A percentile compares a stretch with the other conserved stretches of the same genome.
Evolutionary conservation across 208 protist genomes (phyloP).

Genomic region (Acanthamoeba royreba): DNA sequence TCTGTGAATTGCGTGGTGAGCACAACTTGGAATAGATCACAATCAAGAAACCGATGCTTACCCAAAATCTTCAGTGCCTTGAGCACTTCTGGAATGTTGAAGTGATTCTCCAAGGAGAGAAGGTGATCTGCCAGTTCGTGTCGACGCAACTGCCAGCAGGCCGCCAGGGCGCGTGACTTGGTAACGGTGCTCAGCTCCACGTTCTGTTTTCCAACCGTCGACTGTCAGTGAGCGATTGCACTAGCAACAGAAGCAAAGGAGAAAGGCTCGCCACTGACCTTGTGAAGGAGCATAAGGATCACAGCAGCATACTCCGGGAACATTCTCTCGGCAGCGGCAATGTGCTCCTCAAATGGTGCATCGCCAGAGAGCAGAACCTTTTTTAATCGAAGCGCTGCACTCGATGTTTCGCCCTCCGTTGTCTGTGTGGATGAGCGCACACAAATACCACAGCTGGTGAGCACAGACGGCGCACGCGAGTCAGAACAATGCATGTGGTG

Average conservation of each 20-base stretch:
- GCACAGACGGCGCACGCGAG: no score
- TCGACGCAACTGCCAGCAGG: background rate
- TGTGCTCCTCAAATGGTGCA: background rate
- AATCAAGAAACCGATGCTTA: background rate
- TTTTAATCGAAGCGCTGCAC: background rate
- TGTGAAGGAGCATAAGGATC: slow-evolving; percentile 1
- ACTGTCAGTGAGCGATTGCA: no score
- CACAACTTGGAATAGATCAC: background rate
- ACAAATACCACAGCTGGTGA: background rate
- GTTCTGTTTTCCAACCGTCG: background rate
- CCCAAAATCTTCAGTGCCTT: slow-evolving; percentile 48
- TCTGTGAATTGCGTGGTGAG: background rate
- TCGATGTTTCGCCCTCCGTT: background rate
- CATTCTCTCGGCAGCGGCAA: background rate
- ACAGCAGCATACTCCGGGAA: slow-evolving; percentile 35
- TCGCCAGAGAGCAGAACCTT: background rate
- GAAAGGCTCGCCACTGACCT: no score
- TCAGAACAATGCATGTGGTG: no score
- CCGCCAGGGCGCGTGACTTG: slow-evolving; percentile 22
- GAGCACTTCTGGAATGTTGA: slow-evolving; percentile 3
- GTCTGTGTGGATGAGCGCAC: background rate
- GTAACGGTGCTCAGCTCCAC: slow-evolving; percentile 38
- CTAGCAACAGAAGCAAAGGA: background rate
- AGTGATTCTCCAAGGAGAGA: slow-evolving; percentile 33
- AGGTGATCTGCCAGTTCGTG: slow-evolving; percentile 17